Evolutionary conservation across 2,329 filamentous ascomycete genomes (phyloP), one percentile per base, ranked within the genome.

Genomic region (Fusarium sp.): DNA sequence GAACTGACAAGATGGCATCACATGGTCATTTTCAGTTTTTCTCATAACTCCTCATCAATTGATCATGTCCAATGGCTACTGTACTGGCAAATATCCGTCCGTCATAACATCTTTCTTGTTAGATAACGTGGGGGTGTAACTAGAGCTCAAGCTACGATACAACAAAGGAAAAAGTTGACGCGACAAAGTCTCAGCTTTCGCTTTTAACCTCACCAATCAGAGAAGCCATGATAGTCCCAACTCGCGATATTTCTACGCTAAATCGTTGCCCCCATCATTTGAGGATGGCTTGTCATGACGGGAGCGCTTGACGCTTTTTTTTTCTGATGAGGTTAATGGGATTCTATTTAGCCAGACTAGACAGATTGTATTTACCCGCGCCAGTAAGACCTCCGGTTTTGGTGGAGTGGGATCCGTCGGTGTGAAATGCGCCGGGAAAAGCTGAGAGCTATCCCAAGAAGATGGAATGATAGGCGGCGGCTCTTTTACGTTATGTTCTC

Each of bases 131-230:
- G 34, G 33, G 26, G 34, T 51, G 47, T 37, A 37, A 26, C 47
- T 50, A 33, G 31, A 49, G 18, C 18, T 40, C 44, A 38, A 63
- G 56, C 44, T 36, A 20, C 36, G 16, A 26, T 46, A 51, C 44
- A 18, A 47, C 28, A 47, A 28, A 23, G 34, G 16, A 23, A 11
- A 40, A 40, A 18, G 13, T n/a, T 31, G 42, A 57, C 36, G 45
- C 44, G 38, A 36, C 16, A 42, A 8, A 40, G 38, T 23, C 42
- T 50, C 26, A 37, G 34, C 47, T 51, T 41, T 51, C 33, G 50
- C 3, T 56, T 55, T 65, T 66, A 70, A 4, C 67, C 67, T 70
- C 67, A 11, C 67, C 67, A 70, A 70, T 70, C 45, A 64, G 10
- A 52, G 44, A 55, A 30, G 55, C 61, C 51, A 55, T 62, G 47